These are phyloP conservation scores for Euphorbia tirucalli DNA, from an alignment of 345 rosid species.

Conservation along the genomic window DNA sequence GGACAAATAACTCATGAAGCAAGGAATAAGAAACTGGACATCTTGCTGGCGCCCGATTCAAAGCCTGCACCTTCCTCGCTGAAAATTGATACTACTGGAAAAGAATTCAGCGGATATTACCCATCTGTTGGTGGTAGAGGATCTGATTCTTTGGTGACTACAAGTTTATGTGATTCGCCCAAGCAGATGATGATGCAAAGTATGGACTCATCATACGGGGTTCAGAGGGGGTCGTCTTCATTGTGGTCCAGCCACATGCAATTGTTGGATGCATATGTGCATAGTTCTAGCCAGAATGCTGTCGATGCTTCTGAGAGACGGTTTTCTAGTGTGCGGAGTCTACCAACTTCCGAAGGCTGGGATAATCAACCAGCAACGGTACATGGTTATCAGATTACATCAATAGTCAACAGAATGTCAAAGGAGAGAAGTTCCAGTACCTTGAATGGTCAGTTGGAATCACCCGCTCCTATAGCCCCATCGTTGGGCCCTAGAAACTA, in stretches of 20 bases:
- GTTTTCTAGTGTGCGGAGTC: slow-evolving; percentile 65
- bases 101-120: slow-evolving; percentile 46
- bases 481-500: slow-evolving; percentile 50
- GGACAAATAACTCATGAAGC: slow-evolving; percentile 74
- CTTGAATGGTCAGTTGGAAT: slow-evolving; percentile 55
- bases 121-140: slow-evolving; percentile 56
- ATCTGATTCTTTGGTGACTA: slow-evolving; percentile 44
- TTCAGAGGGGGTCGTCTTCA: slow-evolving; percentile 54
- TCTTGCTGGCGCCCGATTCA: slow-evolving; percentile 42
- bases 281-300: slow-evolving; percentile 42
- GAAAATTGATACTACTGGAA: slow-evolving; percentile 50
- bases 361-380: slow-evolving; percentile 76
- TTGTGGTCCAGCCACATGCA: slow-evolving; percentile 54
- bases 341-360: slow-evolving; percentile 59
- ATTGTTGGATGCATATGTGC: slow-evolving; percentile 51
- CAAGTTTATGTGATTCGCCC: slow-evolving; percentile 54
- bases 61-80: slow-evolving; percentile 37
- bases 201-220: slow-evolving; percentile 59
- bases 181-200: slow-evolving; percentile 55
- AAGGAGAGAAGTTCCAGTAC: slow-evolving; percentile 47
- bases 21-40: slow-evolving; percentile 56
- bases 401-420: slow-evolving; percentile 49
- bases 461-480: slow-evolving; percentile 45
- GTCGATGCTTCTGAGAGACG: slow-evolving; percentile 61
- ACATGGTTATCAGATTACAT: slow-evolving; percentile 70